phyloP scores from a whole-genome alignment of 371 early-diverging fungal species.

The Rhizomucor pusillus region DNA sequence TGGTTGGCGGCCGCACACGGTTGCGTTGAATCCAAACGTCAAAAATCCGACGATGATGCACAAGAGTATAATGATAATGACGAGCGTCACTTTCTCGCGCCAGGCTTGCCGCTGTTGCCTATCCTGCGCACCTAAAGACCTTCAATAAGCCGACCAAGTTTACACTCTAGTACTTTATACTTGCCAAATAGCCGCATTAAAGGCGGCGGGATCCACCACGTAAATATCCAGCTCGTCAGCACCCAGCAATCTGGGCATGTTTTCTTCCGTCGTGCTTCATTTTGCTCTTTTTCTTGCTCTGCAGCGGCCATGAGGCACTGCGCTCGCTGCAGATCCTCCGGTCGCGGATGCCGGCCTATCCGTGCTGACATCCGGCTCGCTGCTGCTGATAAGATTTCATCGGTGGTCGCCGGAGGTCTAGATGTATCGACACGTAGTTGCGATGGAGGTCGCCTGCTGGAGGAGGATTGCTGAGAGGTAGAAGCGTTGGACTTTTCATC shows the following conservation, averaged over 20 bases:
- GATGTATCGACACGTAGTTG: constrained; percentile 11
- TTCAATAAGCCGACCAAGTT: not conserved
- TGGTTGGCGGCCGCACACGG: constrained; percentile 57
- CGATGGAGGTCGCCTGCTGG: not conserved
- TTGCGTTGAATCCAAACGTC: constrained; percentile 63
- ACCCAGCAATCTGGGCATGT: constrained; percentile 28
- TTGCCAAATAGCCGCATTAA: constrained; percentile 19
- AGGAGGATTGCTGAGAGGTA: not conserved
- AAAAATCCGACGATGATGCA: constrained; percentile 65
- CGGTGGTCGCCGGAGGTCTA: not conserved
- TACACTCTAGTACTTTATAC: not conserved
- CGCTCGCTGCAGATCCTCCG: constrained; percentile 18
- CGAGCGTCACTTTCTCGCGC: constrained; percentile 87
- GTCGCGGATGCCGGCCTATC: not conserved
- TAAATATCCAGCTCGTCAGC: constrained; percentile 33
- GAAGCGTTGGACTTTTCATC: not conserved
- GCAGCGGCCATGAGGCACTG: constrained; percentile 12
- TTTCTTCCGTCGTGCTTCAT: constrained; percentile 8
- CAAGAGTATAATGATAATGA: constrained; percentile 67
- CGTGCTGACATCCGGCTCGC: not conserved
- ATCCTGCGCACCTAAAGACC: constrained; percentile 45
- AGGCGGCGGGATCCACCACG: constrained; percentile 44
- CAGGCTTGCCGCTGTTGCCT: constrained; percentile 80
- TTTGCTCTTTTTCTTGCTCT: constrained; percentile 7
- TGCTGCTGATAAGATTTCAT: not conserved